Conservation (phyloP, 2,329 filamentous ascomycete genomes). For the Byssothecium circinans region DNA sequence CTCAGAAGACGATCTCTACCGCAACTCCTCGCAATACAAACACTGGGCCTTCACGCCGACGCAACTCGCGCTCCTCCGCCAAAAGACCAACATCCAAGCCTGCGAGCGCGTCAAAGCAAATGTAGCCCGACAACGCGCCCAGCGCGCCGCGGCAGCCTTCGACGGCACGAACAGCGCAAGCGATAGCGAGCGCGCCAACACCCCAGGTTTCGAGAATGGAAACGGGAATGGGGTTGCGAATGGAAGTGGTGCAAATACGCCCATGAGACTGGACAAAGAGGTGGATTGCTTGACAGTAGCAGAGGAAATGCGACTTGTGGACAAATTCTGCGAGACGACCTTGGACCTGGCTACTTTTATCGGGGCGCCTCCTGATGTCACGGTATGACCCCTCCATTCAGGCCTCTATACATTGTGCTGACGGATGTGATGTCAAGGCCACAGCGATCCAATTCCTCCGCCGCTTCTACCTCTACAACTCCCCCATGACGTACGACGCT, state of each 20-base stretch:
- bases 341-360: slow-evolving; percentile 61
- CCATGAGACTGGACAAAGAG: slow-evolving; percentile 46
- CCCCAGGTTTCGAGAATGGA: slow-evolving; percentile 35
- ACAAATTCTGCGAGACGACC: slow-evolving; percentile 71
- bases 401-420: neutral
- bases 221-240: slow-evolving; percentile 15
- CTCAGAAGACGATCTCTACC: slow-evolving; percentile 90
- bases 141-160: slow-evolving; percentile 37
- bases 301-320: slow-evolving; percentile 80
- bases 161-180: slow-evolving; percentile 24
- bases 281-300: slow-evolving; percentile 80
- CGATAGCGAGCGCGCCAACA: slow-evolving; percentile 19
- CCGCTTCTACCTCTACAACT: slow-evolving; percentile 95
- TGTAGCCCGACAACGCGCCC: slow-evolving; percentile 52
- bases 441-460: slow-evolving; percentile 89
- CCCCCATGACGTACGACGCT: slow-evolving; percentile 93
- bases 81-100: slow-evolving; percentile 78
- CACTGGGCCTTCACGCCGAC: slow-evolving; percentile 88
- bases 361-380: slow-evolving; percentile 62
- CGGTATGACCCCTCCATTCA: slow-evolving; percentile 54
- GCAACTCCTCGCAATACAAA: slow-evolving; percentile 84
- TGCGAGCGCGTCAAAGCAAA: slow-evolving; percentile 65
- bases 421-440: slow-evolving; percentile 48
- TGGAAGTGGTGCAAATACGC: slow-evolving; percentile 40
- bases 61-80: slow-evolving; percentile 70